Percentiles rank a stretch among this genome's conserved stretches.
phyloP scores from a whole-genome alignment of 108 stramenopile genomes.

The Fistulifera pelliculosa region DNA sequence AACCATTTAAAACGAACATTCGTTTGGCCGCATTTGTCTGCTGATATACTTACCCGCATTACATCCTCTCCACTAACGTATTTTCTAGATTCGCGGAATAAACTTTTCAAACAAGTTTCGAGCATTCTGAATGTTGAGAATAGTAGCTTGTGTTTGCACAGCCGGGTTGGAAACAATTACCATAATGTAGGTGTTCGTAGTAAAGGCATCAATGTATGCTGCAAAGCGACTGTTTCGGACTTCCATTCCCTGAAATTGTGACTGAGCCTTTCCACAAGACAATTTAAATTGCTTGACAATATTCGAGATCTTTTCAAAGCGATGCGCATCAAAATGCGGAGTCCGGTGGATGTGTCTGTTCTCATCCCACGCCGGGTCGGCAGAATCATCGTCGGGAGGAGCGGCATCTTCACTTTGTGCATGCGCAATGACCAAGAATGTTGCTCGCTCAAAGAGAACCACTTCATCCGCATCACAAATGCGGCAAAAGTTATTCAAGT shows the following conservation, averaged over 20 bases:
- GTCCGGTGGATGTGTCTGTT: slow-evolving; percentile 20
- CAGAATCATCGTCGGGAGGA: not conserved
- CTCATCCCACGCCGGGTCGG: slow-evolving; percentile 3
- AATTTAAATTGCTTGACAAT: slow-evolving; percentile 99
- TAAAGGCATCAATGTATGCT: slow-evolving; percentile 93
- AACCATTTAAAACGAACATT: too few relatives aligned
- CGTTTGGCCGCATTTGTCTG: too few relatives aligned
- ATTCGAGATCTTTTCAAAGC: slow-evolving; percentile 99
- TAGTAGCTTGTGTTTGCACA: slow-evolving; percentile 80
- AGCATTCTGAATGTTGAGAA: slow-evolving; percentile 90
- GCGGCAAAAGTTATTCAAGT: slow-evolving; percentile 86
- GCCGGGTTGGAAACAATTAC: slow-evolving; percentile 85
- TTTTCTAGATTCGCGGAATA: slow-evolving; percentile 67
- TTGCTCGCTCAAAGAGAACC: slow-evolving; percentile 96
- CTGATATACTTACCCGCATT: too few relatives aligned
- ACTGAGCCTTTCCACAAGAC: slow-evolving; percentile 90
- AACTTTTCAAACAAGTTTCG: slow-evolving; percentile 89
- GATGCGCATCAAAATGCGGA: slow-evolving; percentile 93
- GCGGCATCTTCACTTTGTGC: slow-evolving; percentile 23
- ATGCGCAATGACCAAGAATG: slow-evolving; percentile 95
- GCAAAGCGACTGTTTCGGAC: slow-evolving; percentile 86
- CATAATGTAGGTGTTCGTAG: slow-evolving; percentile 97
- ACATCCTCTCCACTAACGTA: too few relatives aligned
- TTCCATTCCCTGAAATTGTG: slow-evolving; percentile 95
- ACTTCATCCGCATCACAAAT: slow-evolving; percentile 98